Evolutionary conservation across 352 stramenopile species (phyloP), one percentile per base, ranked within the genome.

Genomic region (Phytophthora tentaculata): DNA sequence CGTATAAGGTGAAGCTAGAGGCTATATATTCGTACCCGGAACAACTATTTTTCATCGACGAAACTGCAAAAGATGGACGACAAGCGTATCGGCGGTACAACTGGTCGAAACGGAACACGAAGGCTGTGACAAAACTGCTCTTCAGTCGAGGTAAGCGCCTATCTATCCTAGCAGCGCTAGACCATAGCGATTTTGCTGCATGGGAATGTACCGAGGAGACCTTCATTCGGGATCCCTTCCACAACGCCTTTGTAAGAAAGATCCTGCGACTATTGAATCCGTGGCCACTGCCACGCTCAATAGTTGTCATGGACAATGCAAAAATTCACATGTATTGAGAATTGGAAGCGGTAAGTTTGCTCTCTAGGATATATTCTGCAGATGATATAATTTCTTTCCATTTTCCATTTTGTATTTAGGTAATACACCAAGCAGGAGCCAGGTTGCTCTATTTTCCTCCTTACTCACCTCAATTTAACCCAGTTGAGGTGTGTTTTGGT

Each of bases 31-130:
- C 23, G 0, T 61, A 63, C 17, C 60, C 55, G 14, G 48, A 68
- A 8, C 49, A 70, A 53, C 23, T 70, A 3, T 22, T 70, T 19
- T 69, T 70, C 16, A 51, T 49, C 19, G 48, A 74, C 57, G 60
- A 70, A 35, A 67, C 50, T 6, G 56, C 60, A 8, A 74, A 70
- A 32, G 43, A 66, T 58, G 50, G 45, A 2, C 39, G 51, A 10
- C 20, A 73, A 43, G 41, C 44, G 1, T 56, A 67, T 47, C 58
- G 53, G 16, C 10, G 37, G 9, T 72, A 67, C 49, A 52, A 51
- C 17, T 73, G 43, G 59, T 69, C 59, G 7, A 55, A 59, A n/a
- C 47, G 26, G 19, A 51, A 62, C 28, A 57, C 48, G 7, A 59
- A 49, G 5, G 48, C 54, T 39, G 57, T 60, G 13, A 49, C 69